Conservation (phyloP, 768 basidiomycete genomes). For the Lenzites betulinus region DNA sequence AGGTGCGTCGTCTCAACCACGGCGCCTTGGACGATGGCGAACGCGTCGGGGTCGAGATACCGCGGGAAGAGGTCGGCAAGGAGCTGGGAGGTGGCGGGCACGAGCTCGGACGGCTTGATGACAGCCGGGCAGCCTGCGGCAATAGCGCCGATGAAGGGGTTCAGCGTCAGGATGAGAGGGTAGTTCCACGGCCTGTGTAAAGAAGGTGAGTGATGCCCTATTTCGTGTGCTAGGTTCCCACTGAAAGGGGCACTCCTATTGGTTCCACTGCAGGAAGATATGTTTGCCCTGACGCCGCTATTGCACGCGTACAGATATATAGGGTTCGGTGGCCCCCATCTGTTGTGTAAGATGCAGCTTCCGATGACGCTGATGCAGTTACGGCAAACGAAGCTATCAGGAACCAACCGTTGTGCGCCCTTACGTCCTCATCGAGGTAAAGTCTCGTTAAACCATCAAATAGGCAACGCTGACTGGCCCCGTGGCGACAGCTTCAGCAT, state of each 20-base stretch:
- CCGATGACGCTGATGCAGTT: neutral
- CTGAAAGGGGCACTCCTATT: too few species aligned
- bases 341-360: too few species aligned
- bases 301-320: too few species aligned
- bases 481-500: too few species aligned
- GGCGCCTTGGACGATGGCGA: constrained; percentile 53
- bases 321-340: too few species aligned
- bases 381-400: neutral
- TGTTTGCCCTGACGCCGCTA: too few species aligned
- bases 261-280: too few species aligned
- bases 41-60: constrained; percentile 54
- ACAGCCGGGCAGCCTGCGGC: constrained; percentile 71
- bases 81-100: constrained; percentile 49
- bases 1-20: constrained; percentile 41
- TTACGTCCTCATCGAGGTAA: too few species aligned
- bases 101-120: constrained; percentile 68
- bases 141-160: constrained; percentile 70
- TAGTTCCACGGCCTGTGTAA: constrained; percentile 65
- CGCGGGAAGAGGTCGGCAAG: constrained; percentile 57
- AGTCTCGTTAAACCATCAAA: too few species aligned
- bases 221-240: too few species aligned
- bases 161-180: constrained; percentile 54
- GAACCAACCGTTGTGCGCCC: too few species aligned
- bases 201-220: neutral
- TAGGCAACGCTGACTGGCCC: too few species aligned